phyloP scores from a whole-genome alignment of 345 rosid genomes.

The Euphorbia peplus region DNA sequence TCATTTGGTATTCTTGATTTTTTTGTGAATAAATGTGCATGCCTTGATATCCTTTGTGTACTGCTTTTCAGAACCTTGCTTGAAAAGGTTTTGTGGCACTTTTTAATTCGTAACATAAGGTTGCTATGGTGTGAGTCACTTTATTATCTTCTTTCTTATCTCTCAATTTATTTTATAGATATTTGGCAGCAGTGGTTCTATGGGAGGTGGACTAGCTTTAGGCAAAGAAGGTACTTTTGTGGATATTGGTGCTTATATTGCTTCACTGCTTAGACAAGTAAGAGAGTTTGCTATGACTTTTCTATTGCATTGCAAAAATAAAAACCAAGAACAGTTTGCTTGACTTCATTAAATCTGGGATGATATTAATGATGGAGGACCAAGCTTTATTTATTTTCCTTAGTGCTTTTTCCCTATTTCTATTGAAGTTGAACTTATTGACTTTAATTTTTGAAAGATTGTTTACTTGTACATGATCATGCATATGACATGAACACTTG shows the following conservation, averaged over 20 bases:
- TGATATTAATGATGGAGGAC: too few relatives aligned
- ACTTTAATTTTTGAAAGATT: too few relatives aligned
- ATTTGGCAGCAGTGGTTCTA: slow-evolving; percentile 96
- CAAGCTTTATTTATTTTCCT: too few relatives aligned
- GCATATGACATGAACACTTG: too few relatives aligned
- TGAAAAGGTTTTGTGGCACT: slow-evolving; percentile 65
- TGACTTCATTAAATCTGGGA: too few relatives aligned
- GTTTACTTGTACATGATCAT: too few relatives aligned
- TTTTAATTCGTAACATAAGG: background rate
- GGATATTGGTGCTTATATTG: slow-evolving; percentile 96
- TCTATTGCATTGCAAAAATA: background rate
- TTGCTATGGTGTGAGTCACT: slow-evolving; percentile 1
- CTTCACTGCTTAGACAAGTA: slow-evolving; percentile 96
- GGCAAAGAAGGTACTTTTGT: slow-evolving; percentile 98
- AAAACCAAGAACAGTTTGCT: too few relatives aligned
- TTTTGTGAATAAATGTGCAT: slow-evolving; percentile 37
- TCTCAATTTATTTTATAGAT: slow-evolving; percentile 43
- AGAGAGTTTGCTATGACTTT: slow-evolving; percentile 20
- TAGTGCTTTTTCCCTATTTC: too few relatives aligned
- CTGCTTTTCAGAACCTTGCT: slow-evolving; percentile 91
- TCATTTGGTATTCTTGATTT: slow-evolving; percentile 98
- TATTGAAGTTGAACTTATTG: too few relatives aligned
- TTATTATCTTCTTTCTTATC: background rate
- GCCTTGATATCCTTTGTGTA: slow-evolving; percentile 80
- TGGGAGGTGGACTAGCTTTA: slow-evolving; percentile 95